Evolutionary conservation across 2,329 filamentous ascomycete species (phyloP), one percentile per base, ranked within the genome.

Genomic region (Claviceps maximensis): DNA sequence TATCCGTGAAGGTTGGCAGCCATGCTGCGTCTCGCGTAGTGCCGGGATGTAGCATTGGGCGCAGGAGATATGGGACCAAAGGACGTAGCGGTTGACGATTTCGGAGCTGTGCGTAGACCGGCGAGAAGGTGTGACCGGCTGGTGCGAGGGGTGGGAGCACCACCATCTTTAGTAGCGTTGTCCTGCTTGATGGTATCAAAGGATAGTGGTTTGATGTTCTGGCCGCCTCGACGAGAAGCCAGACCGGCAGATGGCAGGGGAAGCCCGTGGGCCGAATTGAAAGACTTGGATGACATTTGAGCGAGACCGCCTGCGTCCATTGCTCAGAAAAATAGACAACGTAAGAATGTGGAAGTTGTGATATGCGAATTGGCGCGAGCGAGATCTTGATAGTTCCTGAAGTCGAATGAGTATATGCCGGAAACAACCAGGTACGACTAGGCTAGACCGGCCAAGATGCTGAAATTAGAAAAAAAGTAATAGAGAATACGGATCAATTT

Each of bases 271-370:
- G 80, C 76, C 69, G 85, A 77, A 68, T 79, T 74, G 69, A 87
- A 87, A 70, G 84, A 80, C 77, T 84, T 87, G 77, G 89, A 91
- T 75, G 89, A 87, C 91, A 97, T 97, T 80, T 94, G 89, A 93
- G 89, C 86, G 77, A 95, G 88, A 93, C 89, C 89, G 80, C 91
- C 91, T 82, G 91, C 84, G 91, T 95, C 86, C 85, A 94, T 84
- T 61, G 70, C 73, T 77, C 74, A 72, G 19, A 5, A 41, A 46
- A 31, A 31, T 3, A 31, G n/a, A 41, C 25, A 47, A 33, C 29
- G 31, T 23, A 50, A 15, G 4, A 40, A 31, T 46, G 50, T 40
- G 47, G 8, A 42, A 31, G 13, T 50, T 8, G 25, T n/a, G 7
- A 21, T 31, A 17, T 29, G 48, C 25, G 17, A 19, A 45, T 27